These are phyloP conservation scores for Xerocomus brunneocitrinus DNA, from an alignment of 768 basidiomycete species.

Conservation along the genomic window DNA sequence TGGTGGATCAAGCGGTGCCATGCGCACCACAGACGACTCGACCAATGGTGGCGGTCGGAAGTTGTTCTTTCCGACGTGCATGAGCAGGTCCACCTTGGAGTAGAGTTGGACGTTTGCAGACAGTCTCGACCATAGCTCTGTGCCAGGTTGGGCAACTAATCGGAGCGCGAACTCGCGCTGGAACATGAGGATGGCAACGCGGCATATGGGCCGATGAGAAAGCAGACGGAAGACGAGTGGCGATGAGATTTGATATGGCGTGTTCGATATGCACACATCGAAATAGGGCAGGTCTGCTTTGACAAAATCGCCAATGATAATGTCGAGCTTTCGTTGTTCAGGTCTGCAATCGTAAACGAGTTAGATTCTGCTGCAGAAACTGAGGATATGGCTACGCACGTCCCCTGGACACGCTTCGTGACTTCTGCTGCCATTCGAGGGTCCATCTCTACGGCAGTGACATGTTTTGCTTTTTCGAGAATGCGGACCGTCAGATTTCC, in stretches of 20 bases:
- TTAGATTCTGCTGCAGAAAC: not conserved
- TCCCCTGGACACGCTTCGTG: conserved; percentile 95
- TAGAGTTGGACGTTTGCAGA: conserved; percentile 98
- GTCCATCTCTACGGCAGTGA: conserved; percentile 95
- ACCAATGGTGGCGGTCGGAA: conserved; percentile 95
- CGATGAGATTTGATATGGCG: conserved; percentile 98
- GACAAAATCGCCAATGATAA: conserved; percentile 96
- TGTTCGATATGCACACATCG: conserved; percentile 98
- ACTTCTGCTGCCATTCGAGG: conserved; percentile 98
- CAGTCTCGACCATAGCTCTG: conserved; percentile 86
- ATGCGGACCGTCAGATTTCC: conserved; percentile 95
- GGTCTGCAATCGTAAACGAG: conserved; percentile 49
- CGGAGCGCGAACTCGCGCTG: conserved; percentile 97
- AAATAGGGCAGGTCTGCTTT: conserved; percentile 98
- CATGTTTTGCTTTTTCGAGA: conserved; percentile 87
- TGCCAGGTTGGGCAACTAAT: conserved; percentile 79
- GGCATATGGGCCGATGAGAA: conserved; percentile 91
- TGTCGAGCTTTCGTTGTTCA: conserved; percentile 90
- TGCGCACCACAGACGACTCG: conserved; percentile 86
- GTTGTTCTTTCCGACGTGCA: conserved; percentile 96
- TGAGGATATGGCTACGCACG: conserved; percentile 53
- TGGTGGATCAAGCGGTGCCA: conserved; percentile 91
- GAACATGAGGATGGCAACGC: conserved; percentile 98
- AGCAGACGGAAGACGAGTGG: conserved; percentile 95
- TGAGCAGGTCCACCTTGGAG: conserved; percentile 91